phyloP scores from a whole-genome alignment of 768 basidiomycete genomes.

The Amanita subjunquillea region DNA sequence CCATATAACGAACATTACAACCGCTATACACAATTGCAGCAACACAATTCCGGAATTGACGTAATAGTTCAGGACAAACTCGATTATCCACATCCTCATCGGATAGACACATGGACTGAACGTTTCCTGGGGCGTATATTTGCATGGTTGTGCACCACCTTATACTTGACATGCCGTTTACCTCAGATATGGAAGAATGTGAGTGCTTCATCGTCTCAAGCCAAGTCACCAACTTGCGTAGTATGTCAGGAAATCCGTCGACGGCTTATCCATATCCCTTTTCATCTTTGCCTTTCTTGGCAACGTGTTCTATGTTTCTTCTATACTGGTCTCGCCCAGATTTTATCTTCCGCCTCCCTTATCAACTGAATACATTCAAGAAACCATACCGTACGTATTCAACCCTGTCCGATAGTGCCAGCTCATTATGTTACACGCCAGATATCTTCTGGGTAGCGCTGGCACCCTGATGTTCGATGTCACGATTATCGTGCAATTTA shows the following conservation, averaged over 20 bases:
- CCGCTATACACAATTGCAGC: neutral
- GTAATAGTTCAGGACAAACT: neutral
- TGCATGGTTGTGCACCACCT: slow-evolving; percentile 88
- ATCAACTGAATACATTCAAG: slow-evolving; percentile 58
- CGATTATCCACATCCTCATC: neutral
- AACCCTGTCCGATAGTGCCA: neutral
- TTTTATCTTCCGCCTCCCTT: slow-evolving; percentile 45
- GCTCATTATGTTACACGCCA: slow-evolving; percentile 15
- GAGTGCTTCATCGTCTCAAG: slow-evolving; percentile 23
- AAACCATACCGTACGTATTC: slow-evolving; percentile 83
- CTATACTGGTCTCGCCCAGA: slow-evolving; percentile 73
- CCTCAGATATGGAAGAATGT: slow-evolving; percentile 99
- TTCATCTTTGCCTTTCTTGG: slow-evolving; percentile 93
- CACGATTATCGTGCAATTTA: slow-evolving; percentile 79
- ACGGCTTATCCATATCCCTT: slow-evolving; percentile 89
- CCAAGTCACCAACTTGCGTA: slow-evolving; percentile 17
- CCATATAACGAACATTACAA: neutral
- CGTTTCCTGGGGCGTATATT: slow-evolving; percentile 80
- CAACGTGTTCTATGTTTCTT: slow-evolving; percentile 87
- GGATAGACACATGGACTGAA: slow-evolving; percentile 26
- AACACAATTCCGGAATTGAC: neutral
- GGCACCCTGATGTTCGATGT: slow-evolving; percentile 93
- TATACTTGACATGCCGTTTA: slow-evolving; percentile 88
- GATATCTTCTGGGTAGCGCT: slow-evolving; percentile 84
- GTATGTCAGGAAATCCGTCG: slow-evolving; percentile 87